phyloP scores from a whole-genome alignment of 768 basidiomycete species.

The Hygrocybe punicea region DNA sequence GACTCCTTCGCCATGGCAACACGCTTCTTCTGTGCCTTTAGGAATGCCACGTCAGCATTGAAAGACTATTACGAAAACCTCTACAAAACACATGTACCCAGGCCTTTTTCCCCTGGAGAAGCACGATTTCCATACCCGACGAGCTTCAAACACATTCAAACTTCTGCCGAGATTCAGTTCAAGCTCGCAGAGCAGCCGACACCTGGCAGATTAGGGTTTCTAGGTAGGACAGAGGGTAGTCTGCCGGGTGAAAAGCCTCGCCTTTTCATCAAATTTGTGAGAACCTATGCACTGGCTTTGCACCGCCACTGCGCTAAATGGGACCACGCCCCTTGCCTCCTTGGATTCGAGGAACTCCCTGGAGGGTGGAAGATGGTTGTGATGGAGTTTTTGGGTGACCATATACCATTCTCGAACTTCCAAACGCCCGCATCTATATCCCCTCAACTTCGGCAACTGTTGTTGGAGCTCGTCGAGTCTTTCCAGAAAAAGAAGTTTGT shows the following conservation, averaged over 20 bases:
- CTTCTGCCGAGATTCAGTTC: no score
- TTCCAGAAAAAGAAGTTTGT: slow-evolving; percentile 14
- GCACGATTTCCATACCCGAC: neutral
- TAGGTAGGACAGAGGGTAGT: neutral
- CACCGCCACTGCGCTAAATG: slow-evolving; percentile 17
- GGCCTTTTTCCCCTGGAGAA: neutral
- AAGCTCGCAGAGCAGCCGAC: neutral
- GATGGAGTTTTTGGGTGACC: slow-evolving; percentile 20
- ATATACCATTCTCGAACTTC: neutral
- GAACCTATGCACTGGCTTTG: slow-evolving; percentile 11
- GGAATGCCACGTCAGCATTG: neutral
- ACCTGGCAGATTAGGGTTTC: neutral
- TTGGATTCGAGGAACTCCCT: slow-evolving; percentile 21
- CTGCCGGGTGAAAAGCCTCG: neutral
- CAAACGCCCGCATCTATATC: neutral
- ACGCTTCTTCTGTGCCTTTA: slow-evolving; percentile 6
- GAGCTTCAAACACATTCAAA: neutral
- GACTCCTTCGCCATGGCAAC: neutral
- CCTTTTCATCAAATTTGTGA: slow-evolving; percentile 8
- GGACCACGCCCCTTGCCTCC: slow-evolving; percentile 19
- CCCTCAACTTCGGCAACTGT: neutral
- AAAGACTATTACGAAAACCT: neutral
- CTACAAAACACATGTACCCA: neutral
- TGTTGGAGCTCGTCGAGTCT: neutral
- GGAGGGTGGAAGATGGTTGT: slow-evolving; percentile 30